A percentile compares a stretch with the other conserved stretches of the same genome.
Evolutionary conservation across 345 rosid genomes (phyloP).

Genomic region (Ceriops tagal): DNA sequence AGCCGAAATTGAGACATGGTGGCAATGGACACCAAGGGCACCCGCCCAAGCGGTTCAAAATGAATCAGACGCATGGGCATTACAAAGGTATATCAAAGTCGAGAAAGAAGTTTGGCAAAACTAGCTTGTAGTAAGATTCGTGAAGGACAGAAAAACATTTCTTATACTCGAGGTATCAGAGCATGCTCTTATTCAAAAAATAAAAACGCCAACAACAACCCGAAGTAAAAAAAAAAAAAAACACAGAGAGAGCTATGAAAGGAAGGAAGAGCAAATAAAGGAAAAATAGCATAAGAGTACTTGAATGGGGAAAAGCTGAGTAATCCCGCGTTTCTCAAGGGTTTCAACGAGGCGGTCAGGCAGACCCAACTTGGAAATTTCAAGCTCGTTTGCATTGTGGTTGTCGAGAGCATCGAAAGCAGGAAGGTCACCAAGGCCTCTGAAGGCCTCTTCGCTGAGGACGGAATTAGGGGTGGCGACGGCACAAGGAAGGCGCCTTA

Average conservation of each 20-base stretch:
- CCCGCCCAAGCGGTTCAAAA: too few relatives aligned
- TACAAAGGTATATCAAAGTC: too few relatives aligned
- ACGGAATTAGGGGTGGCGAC: slow-evolving; percentile 73
- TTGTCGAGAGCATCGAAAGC: slow-evolving; percentile 25
- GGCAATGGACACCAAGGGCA: too few relatives aligned
- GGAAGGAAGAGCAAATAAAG: not conserved
- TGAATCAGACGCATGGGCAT: too few relatives aligned
- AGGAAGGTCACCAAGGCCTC: slow-evolving; percentile 43
- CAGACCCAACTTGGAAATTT: slow-evolving; percentile 60
- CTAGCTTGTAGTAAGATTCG: too few relatives aligned
- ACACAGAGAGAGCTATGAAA: not conserved
- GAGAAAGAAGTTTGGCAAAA: too few relatives aligned
- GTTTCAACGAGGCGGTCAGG: slow-evolving; percentile 68
- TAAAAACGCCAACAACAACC: not conserved
- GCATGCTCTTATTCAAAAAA: not conserved
- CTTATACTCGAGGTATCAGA: too few relatives aligned
- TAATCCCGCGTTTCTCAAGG: slow-evolving; percentile 80
- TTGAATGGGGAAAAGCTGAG: slow-evolving; percentile 93
- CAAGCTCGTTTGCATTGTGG: slow-evolving; percentile 55
- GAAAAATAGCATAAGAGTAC: slow-evolving; percentile 23
- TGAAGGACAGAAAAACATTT: too few relatives aligned
- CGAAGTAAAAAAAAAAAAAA: not conserved
- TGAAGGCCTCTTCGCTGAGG: slow-evolving; percentile 87
- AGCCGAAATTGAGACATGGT: too few relatives aligned
- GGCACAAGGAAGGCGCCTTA: slow-evolving; percentile 39